Percentiles rank a stretch among this genome's conserved stretches.
Conservation (phyloP, 2,329 filamentous ascomycete species). For the Corynespora cassiicola region DNA sequence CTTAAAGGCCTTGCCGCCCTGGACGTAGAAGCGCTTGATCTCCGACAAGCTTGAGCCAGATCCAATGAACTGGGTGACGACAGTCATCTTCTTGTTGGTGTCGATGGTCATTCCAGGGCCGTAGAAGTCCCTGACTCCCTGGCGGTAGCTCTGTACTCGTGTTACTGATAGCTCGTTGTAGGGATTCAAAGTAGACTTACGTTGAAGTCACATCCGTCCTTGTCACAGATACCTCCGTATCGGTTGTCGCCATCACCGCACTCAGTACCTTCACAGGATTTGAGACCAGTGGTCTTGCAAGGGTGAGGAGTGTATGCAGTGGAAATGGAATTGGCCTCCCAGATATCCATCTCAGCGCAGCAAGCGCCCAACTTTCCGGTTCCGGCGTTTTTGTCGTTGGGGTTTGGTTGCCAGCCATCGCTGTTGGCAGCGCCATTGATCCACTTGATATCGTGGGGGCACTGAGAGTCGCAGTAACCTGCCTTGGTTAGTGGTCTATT, state of each 20-base stretch:
- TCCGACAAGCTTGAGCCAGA: slow-evolving; percentile 50
- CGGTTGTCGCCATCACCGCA: slow-evolving; percentile 55
- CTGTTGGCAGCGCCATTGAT: slow-evolving; percentile 62
- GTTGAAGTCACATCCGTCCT: slow-evolving; percentile 70
- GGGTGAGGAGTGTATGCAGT: slow-evolving; percentile 71
- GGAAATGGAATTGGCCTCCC: slow-evolving; percentile 72
- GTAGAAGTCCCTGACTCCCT: slow-evolving; percentile 69
- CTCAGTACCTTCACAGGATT: slow-evolving; percentile 58
- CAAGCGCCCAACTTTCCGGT: slow-evolving; percentile 64
- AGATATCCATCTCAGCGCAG: slow-evolving; percentile 74
- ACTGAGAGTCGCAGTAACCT: slow-evolving; percentile 48
- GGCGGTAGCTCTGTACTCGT: slow-evolving; percentile 57
- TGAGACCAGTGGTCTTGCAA: slow-evolving; percentile 60
- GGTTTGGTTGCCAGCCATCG: slow-evolving; percentile 59
- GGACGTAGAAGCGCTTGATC: slow-evolving; percentile 59
- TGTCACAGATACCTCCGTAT: slow-evolving; percentile 70
- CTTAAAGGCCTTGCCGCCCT: slow-evolving; percentile 56
- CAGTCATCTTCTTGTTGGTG: slow-evolving; percentile 53
- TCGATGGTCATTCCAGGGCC: slow-evolving; percentile 59
- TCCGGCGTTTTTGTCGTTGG: slow-evolving; percentile 62
- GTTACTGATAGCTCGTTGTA: slow-evolving; percentile 11
- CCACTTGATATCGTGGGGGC: slow-evolving; percentile 59
- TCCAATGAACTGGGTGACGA: slow-evolving; percentile 60
- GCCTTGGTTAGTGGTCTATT: too few species aligned
- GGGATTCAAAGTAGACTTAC: slow-evolving; percentile 21